Conservation (phyloP, 2,329 filamentous ascomycete genomes). For the Hymenoscyphus fructigenus region DNA sequence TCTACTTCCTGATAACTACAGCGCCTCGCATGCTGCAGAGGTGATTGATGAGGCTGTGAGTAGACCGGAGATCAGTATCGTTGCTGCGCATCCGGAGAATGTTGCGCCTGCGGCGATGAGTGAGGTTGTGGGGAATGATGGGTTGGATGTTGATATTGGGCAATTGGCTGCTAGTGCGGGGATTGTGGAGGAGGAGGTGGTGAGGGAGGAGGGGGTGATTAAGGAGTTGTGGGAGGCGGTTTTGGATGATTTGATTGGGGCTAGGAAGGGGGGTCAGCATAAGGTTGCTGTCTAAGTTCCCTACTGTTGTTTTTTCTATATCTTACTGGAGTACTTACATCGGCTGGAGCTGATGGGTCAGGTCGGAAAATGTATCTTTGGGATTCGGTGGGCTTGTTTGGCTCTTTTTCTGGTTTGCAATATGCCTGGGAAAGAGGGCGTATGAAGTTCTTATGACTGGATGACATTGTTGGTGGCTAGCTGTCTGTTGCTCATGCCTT, state of each 20-base stretch:
- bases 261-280: background rate
- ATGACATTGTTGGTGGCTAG: background rate
- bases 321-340: no score
- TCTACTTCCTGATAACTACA: conserved; percentile 59
- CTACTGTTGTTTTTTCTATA: no score
- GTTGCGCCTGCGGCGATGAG: conserved; percentile 53
- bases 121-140: conserved; percentile 53
- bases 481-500: background rate
- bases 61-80: conserved; percentile 50
- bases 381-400: background rate
- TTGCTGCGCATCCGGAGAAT: conserved; percentile 56
- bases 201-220: conserved; percentile 45
- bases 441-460: background rate
- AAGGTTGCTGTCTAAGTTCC: background rate
- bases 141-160: conserved; percentile 52
- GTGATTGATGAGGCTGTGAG: conserved; percentile 43
- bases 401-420: background rate
- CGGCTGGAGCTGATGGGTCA: background rate
- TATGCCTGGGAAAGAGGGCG: background rate
- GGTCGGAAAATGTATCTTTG: background rate
- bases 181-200: conserved; percentile 36
- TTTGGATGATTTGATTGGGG: background rate
- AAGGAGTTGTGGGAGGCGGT: conserved; percentile 43
- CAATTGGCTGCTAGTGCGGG: conserved; percentile 45
- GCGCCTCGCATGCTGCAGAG: conserved; percentile 44